Base-by-base conservation (phyloP, 257 asterid species). In the Fraxinus quadrangulata region DNA sequence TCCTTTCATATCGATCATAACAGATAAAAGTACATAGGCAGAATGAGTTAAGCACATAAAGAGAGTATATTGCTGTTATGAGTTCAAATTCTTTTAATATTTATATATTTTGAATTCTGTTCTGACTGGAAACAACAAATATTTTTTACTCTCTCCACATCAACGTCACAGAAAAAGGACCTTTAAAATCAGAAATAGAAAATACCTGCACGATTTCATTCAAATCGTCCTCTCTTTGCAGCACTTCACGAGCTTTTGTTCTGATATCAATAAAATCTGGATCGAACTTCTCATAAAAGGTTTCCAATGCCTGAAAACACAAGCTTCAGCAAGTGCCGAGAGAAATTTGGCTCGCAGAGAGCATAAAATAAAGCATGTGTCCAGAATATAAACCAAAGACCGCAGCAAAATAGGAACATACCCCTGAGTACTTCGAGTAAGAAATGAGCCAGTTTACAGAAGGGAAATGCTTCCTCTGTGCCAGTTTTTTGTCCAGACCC, bases 381-480 rank as follows among this genome's bases (percentile, higher is more conserved):
- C 26, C 6, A 33, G 47, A 31, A 65, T 23, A 51, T 26, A 45
- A 36, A 16, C 54, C 26, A 54, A 4, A 71, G 47, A 56, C 37
- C 33, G 45, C 45, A 76, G 68, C 10, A n/a, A 13, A 73, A 37
- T 51, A 49, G 21, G 74, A 31, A 76, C 88, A 63, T 86, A 95
- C 99, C 94, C 92, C 92, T 9, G 98, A 90, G 84, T 96, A 96
- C 84, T 96, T 96, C 9, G 99, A 96, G 89, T 96, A 93, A 70
- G 99, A 96, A 80, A 96, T 93, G 77, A 96, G 98, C 99, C 99
- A 96, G 86, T 96, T 96, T 75, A 96, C 99, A 81, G 99, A 92
- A 68, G 99, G 99, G 71, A 95, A 95, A 83, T 95, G 99, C 78
- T 95, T 95, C 87, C 99, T 85, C 81, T 95, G 99, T 1, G 99